phyloP scores from a whole-genome alignment of 2,329 filamentous ascomycete species.

The Colletotrichum aenigma region DNA sequence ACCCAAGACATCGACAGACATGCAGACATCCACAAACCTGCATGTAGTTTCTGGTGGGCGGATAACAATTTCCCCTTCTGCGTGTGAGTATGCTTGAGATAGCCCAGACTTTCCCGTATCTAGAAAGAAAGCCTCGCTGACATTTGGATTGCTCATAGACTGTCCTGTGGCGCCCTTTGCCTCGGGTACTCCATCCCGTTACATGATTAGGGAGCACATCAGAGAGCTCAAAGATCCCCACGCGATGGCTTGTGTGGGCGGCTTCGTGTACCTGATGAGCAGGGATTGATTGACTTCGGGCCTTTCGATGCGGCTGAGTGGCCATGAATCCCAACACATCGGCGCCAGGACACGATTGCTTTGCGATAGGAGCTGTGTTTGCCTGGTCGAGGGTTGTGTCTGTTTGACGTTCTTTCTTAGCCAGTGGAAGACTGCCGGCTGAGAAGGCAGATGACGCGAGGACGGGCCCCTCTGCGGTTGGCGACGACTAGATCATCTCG shows the following conservation, averaged over 20 bases:
- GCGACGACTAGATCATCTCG: neutral
- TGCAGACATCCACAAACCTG: neutral
- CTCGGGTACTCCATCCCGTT: neutral
- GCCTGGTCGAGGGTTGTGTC: neutral
- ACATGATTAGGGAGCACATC: neutral
- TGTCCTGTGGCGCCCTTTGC: neutral
- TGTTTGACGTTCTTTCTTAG: neutral
- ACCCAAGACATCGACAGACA: neutral
- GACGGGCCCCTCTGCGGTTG: too few relatives aligned
- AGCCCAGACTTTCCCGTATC: neutral
- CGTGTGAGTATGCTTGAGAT: neutral
- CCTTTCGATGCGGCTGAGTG: neutral
- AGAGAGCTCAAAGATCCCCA: neutral
- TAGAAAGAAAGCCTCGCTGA: neutral
- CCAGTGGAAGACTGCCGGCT: neutral
- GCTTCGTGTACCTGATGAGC: neutral
- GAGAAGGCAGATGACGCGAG: too few relatives aligned
- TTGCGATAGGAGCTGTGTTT: neutral
- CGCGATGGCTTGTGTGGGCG: neutral
- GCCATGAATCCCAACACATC: neutral
- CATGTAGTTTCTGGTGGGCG: neutral
- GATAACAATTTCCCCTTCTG: accelerated
- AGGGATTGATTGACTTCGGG: neutral
- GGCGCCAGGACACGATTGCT: neutral
- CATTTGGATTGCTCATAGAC: neutral